Conservation (phyloP, 2,329 filamentous ascomycete species). For the Exophiala xenobiotica region DNA sequence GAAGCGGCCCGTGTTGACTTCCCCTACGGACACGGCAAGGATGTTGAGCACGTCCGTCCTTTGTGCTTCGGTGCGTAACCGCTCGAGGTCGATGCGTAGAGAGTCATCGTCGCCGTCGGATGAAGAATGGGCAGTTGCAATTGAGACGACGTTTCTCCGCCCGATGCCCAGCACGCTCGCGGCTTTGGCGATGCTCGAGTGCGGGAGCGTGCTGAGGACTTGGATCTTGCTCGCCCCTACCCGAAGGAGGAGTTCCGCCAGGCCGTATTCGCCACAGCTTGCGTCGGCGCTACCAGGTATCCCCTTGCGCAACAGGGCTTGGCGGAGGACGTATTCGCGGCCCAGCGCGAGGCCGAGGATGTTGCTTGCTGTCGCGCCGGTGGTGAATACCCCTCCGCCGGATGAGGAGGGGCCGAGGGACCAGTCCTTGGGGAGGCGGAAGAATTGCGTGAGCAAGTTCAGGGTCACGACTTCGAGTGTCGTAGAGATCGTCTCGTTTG, state of each 20-base stretch:
- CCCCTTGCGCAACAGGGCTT: slow-evolving; percentile 42
- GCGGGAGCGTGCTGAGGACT: slow-evolving; percentile 75
- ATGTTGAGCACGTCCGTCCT: slow-evolving; percentile 63
- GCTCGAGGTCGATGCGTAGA: slow-evolving; percentile 68
- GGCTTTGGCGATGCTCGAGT: slow-evolving; percentile 82
- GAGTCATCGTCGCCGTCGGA: slow-evolving; percentile 53
- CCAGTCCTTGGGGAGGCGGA: slow-evolving; percentile 62
- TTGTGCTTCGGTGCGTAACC: slow-evolving; percentile 61
- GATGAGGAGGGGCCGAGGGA: slow-evolving; percentile 13
- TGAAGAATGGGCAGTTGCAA: too few relatives aligned
- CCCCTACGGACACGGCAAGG: slow-evolving; percentile 76
- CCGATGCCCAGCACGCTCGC: slow-evolving; percentile 80
- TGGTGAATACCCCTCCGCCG: slow-evolving; percentile 73
- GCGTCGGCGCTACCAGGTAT: slow-evolving; percentile 22
- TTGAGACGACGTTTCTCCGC: slow-evolving; percentile 62
- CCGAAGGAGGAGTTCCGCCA: slow-evolving; percentile 43
- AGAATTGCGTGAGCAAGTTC: slow-evolving; percentile 65
- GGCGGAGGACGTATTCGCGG: slow-evolving; percentile 57
- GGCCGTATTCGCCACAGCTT: slow-evolving; percentile 67
- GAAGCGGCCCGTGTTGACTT: slow-evolving; percentile 87
- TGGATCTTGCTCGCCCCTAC: slow-evolving; percentile 68
- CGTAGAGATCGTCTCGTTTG: slow-evolving; percentile 71
- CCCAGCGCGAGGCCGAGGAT: slow-evolving; percentile 67
- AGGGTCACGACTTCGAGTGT: slow-evolving; percentile 73
- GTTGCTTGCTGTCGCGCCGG: slow-evolving; percentile 68